phyloP scores from a whole-genome alignment of 2,329 filamentous ascomycete genomes.

The Trichophyton mentagrophytes region DNA sequence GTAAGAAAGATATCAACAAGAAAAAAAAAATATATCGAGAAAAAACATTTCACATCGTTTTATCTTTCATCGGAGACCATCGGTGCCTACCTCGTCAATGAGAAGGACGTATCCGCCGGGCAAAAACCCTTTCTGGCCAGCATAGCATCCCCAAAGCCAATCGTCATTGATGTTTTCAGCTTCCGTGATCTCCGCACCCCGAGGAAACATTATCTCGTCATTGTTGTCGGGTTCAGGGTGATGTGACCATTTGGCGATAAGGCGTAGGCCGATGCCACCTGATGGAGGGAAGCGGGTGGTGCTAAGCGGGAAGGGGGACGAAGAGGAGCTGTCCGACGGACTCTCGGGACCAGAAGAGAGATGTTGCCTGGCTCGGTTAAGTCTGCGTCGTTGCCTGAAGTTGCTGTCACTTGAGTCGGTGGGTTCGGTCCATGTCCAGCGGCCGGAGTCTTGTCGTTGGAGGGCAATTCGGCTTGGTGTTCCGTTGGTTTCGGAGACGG shows the following conservation, averaged over 20 bases:
- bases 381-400: slow-evolving; percentile 9
- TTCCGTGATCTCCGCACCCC: slow-evolving; percentile 69
- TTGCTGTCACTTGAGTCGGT: slow-evolving; percentile 8
- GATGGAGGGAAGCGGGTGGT: slow-evolving; percentile 53
- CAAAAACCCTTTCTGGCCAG: slow-evolving; percentile 66
- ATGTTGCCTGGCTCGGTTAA: slow-evolving; percentile 6
- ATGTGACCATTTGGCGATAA: slow-evolving; percentile 62
- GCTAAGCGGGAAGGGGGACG: not conserved
- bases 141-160: slow-evolving; percentile 81
- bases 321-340: slow-evolving; percentile 5
- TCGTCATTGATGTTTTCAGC: slow-evolving; percentile 79
- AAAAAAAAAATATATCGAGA: not conserved
- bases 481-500: slow-evolving; percentile 19
- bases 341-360: not conserved
- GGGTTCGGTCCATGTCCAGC: slow-evolving; percentile 33
- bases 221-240: slow-evolving; percentile 46
- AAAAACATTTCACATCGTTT: not conserved
- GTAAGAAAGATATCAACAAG: not conserved
- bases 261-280: slow-evolving; percentile 55
- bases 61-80: not conserved
- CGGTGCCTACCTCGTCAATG: slow-evolving; percentile 23
- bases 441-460: slow-evolving; percentile 17
- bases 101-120: slow-evolving; percentile 61
- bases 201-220: slow-evolving; percentile 76
- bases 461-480: not conserved